Percentiles rank a stretch among this genome's conserved stretches.
Evolutionary conservation across 371 early-diverging fungal species (phyloP).

Genomic region (Lichtheimia ramosa): DNA sequence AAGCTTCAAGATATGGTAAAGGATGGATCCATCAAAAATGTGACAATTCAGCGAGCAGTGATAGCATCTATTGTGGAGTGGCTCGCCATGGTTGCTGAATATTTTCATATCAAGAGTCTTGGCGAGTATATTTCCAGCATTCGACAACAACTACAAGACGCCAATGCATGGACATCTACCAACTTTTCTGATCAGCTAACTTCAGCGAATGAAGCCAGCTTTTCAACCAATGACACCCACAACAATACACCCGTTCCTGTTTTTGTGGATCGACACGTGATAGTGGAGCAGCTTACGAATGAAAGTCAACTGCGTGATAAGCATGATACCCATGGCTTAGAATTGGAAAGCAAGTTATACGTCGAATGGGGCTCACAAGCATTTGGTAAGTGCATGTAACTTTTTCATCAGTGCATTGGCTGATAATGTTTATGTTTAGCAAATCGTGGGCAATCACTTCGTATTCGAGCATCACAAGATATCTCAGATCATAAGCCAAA

Average conservation of each 20-base stretch:
- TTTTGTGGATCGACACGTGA: conserved; percentile 26
- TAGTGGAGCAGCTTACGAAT: conserved; percentile 29
- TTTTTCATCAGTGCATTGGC: not conserved
- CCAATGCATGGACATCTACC: conserved; percentile 6
- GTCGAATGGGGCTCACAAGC: conserved; percentile 46
- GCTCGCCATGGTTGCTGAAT: conserved; percentile 17
- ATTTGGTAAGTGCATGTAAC: conserved; percentile 17
- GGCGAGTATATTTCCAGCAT: conserved; percentile 8
- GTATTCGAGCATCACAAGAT: conserved; percentile 7
- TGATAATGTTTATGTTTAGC: conserved; percentile 1
- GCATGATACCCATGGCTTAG: conserved; percentile 38
- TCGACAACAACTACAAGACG: conserved; percentile 4
- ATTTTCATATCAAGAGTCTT: conserved; percentile 4
- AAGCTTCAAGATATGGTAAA: conserved; percentile 40
- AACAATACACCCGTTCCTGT: not conserved
- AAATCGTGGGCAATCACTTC: conserved; percentile 9
- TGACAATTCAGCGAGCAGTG: conserved; percentile 47
- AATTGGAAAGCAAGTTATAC: conserved; percentile 44
- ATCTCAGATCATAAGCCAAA: conserved; percentile 16
- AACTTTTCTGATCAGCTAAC: not conserved
- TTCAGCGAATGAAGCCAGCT: not conserved
- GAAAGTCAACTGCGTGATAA: conserved; percentile 28
- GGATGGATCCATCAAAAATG: conserved; percentile 16
- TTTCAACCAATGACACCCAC: not conserved
- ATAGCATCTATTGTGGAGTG: conserved; percentile 46